These are phyloP conservation scores for Calocybe indica DNA, from an alignment of 768 basidiomycete genomes.

Conservation along the genomic window DNA sequence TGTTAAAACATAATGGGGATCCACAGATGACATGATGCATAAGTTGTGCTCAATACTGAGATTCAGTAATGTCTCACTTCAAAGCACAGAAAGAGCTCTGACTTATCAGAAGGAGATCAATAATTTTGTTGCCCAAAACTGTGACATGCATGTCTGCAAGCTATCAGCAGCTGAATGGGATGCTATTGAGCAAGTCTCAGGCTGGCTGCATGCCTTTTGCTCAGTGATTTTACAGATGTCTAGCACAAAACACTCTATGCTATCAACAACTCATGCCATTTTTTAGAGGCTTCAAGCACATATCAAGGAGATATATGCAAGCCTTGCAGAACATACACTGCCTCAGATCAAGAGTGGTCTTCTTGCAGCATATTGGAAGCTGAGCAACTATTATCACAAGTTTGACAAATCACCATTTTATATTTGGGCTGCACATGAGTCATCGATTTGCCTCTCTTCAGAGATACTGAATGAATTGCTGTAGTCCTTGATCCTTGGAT, in stretches of 20 bases:
- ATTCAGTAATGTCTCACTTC: background rate
- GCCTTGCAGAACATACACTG: slow-evolving; percentile 10
- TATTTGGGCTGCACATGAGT: slow-evolving; percentile 22
- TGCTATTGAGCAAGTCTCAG: slow-evolving; percentile 8
- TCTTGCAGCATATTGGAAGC: slow-evolving; percentile 21
- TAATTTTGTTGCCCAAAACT: slow-evolving; percentile 9
- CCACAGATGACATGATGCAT: slow-evolving; percentile 24
- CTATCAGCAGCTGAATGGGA: slow-evolving; percentile 16
- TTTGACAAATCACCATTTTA: slow-evolving; percentile 25
- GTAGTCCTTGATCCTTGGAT: slow-evolving; percentile 27
- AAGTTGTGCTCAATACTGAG: slow-evolving; percentile 1
- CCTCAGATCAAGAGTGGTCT: slow-evolving; percentile 15
- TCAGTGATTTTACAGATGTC: slow-evolving; percentile 28
- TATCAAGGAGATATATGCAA: slow-evolving; percentile 11
- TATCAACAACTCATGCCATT: slow-evolving; percentile 25
- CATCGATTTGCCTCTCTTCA: background rate
- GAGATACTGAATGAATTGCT: background rate
- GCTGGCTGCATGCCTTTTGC: slow-evolving; percentile 17
- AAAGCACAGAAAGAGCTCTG: slow-evolving; percentile 10
- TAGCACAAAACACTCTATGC: slow-evolving; percentile 21
- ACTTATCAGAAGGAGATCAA: slow-evolving; percentile 9
- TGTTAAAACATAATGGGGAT: slow-evolving; percentile 21
- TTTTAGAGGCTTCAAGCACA: slow-evolving; percentile 26
- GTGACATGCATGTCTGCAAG: slow-evolving; percentile 9
- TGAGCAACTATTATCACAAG: slow-evolving; percentile 24